Base-by-base conservation (phyloP, 2,329 filamentous ascomycete genomes). In the Xylaria sp. region DNA sequence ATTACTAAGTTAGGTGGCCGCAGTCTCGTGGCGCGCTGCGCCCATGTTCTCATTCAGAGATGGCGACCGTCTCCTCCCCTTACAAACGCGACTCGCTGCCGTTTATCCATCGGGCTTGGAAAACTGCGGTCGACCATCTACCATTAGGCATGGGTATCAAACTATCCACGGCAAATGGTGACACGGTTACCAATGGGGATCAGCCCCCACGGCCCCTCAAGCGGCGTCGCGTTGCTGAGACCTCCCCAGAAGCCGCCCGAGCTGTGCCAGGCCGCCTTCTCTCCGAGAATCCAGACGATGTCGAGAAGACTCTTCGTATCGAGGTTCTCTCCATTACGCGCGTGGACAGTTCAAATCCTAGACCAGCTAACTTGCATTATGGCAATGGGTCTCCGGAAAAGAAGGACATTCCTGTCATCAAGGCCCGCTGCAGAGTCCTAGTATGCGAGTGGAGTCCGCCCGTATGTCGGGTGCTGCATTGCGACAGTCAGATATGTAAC, bases 91-190 rank as follows among this genome's bases (percentile, higher is more conserved):
- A 80, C 73, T 62, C 61, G 42, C 80, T 84, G 65, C 85, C 86
- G 68, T 88, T 85, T 77, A 83, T 88, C 68, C 84, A 86, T 72
- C 83, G 86, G 76, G 86, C 85, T 75, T 87, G 84, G 85, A 80
- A 83, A 70, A 82, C 80, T 69, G 82, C 81, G 57, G 79, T 86
- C 75, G 82, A 82, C 67, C 80, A 82, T 68, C 79, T 77, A 44
- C 72, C 75, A 73, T 81, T 84, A 74, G 75, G 77, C 67, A 85
- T 85, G 83, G 83, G 83, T 60, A 82, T 79, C 74, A 82, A 81
- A 66, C 72, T 80, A 15, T 82, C 81, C 44, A 79, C 79, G 59
- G 74, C 79, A 63, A 78, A 78, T 73, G 76, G 76, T 75, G 79
- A 81, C 68, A 79, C 81, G 70, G 72, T 76, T 66, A 76, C 75